phyloP scores from a whole-genome alignment of 768 basidiomycete genomes.

The Candolleomyces aberdarensis region DNA sequence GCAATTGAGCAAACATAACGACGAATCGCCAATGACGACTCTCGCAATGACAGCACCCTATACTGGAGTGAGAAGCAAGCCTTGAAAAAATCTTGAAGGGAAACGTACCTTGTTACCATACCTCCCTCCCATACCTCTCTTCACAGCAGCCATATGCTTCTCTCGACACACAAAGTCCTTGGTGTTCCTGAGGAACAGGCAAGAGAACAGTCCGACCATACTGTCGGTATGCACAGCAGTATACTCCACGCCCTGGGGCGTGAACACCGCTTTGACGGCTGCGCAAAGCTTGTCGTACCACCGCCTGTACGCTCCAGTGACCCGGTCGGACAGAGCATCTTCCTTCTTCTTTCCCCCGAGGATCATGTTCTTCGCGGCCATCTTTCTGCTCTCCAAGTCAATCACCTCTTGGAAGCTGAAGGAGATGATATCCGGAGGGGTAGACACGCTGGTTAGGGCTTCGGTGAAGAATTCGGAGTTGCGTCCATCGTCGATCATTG shows the following conservation, averaged over 20 bases:
- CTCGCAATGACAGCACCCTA: slow-evolving; percentile 91
- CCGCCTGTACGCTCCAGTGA: slow-evolving; percentile 80
- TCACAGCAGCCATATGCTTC: slow-evolving; percentile 77
- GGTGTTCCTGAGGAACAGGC: slow-evolving; percentile 68
- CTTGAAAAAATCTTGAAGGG: background rate
- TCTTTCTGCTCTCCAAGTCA: slow-evolving; percentile 88
- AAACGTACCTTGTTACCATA: slow-evolving; percentile 90
- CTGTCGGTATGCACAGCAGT: slow-evolving; percentile 80
- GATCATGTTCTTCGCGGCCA: slow-evolving; percentile 89
- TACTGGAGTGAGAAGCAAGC: slow-evolving; percentile 1
- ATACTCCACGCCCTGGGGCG: slow-evolving; percentile 65
- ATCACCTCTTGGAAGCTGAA: slow-evolving; percentile 98
- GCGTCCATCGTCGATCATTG: slow-evolving; percentile 59
- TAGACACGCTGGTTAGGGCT: slow-evolving; percentile 64
- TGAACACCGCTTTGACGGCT: slow-evolving; percentile 74
- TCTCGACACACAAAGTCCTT: slow-evolving; percentile 54
- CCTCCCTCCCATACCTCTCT: slow-evolving; percentile 87
- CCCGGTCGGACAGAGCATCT: slow-evolving; percentile 70
- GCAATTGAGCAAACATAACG: slow-evolving; percentile 92
- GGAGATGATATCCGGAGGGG: slow-evolving; percentile 79
- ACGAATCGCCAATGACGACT: slow-evolving; percentile 88
- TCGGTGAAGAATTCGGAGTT: slow-evolving; percentile 83
- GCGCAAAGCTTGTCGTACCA: slow-evolving; percentile 82
- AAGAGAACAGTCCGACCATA: slow-evolving; percentile 84
- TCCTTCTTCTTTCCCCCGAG: slow-evolving; percentile 65